Percentiles rank a stretch among this genome's conserved stretches.
phyloP scores from a whole-genome alignment of 331 rosid species.

The Quercus lobata region DNA sequence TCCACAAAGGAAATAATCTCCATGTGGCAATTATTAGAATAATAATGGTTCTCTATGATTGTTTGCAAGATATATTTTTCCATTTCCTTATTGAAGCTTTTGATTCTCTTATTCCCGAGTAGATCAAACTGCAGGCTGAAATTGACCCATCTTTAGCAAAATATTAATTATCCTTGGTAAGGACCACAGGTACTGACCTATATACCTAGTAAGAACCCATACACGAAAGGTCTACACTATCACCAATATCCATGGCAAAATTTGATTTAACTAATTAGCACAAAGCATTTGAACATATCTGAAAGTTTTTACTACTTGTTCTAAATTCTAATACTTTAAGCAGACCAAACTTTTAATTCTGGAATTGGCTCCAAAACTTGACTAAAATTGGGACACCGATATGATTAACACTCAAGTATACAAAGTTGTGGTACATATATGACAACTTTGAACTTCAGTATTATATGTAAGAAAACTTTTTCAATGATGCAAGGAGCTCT shows the following conservation, averaged over 20 bases:
- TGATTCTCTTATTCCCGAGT: not conserved
- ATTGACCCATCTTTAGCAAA: conserved; percentile 5
- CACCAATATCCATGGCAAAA: not conserved
- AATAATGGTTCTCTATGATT: no score
- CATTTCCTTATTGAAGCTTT: not conserved
- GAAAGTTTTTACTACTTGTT: no score
- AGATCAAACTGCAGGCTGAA: not conserved
- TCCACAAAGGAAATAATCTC: not conserved
- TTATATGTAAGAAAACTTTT: conserved; percentile 2
- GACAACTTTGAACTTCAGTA: conserved; percentile 1
- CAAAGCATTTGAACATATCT: no score
- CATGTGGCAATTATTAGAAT: no score
- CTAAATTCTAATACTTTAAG: no score
- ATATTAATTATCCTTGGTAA: conserved; percentile 13
- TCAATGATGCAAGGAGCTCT: not conserved
- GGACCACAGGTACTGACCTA: not conserved
- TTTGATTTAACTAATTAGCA: no score
- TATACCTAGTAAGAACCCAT: not conserved
- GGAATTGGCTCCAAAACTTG: not conserved
- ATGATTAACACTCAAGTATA: no score
- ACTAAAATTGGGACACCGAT: not conserved
- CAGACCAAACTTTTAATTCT: not conserved
- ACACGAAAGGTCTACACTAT: not conserved
- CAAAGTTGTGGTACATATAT: no score
- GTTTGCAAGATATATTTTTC: no score